phyloP scores from a whole-genome alignment of 257 asterid species.

The Eustoma russellianum region DNA sequence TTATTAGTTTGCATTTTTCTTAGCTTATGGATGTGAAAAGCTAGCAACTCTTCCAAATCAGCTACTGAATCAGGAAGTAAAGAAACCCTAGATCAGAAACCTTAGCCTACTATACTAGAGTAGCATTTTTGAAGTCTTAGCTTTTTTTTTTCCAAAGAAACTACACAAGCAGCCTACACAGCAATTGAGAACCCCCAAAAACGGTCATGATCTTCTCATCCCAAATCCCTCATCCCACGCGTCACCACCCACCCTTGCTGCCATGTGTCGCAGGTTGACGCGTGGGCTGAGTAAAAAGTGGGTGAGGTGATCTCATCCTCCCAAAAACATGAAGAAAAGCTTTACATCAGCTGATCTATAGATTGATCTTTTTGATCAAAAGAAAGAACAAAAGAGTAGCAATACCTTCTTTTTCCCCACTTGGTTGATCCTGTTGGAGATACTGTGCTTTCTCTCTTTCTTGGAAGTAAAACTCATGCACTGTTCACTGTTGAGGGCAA shows the following conservation, averaged over 20 bases:
- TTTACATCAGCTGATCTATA: background rate
- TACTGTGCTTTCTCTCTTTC: constrained; percentile 7
- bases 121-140: constrained; percentile 12
- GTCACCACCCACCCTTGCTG: no score
- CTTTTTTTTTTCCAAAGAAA: constrained; percentile 16
- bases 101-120: background rate
- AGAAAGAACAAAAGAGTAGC: constrained; percentile 13
- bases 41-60: constrained; percentile 3
- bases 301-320: no score
- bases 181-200: no score
- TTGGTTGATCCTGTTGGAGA: constrained; percentile 12
- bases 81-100: constrained; percentile 22
- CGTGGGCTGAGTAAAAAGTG: no score
- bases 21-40: background rate
- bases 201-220: no score
- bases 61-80: constrained; percentile 5
- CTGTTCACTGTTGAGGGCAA: background rate
- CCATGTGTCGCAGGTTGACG: no score
- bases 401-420: constrained; percentile 10
- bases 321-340: constrained; percentile 2
- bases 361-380: constrained; percentile 10
- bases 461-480: constrained; percentile 13
- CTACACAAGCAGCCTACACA: background rate
- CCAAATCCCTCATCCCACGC: no score
- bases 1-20: background rate